These are phyloP conservation scores for Coemansia pectinata DNA, from an alignment of 192 early-diverging fungal species.

Conservation along the genomic window DNA sequence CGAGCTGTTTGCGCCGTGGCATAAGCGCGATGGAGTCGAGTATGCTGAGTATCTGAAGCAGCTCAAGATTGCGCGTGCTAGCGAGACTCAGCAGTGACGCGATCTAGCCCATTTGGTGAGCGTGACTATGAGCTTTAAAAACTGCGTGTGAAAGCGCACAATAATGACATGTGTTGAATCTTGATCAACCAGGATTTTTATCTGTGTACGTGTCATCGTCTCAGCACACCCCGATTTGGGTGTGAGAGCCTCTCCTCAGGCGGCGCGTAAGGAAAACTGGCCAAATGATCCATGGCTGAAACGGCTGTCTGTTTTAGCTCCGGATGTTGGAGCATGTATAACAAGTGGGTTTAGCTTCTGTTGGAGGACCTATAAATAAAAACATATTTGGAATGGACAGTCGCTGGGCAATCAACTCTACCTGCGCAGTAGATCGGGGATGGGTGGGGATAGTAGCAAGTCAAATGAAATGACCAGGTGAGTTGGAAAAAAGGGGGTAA, in stretches of 20 bases:
- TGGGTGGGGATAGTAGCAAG: neutral
- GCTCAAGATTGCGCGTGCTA: slow-evolving; percentile 44
- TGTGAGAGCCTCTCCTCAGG: neutral
- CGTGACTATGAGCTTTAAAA: neutral
- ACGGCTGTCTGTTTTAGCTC: neutral
- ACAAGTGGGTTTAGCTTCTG: neutral
- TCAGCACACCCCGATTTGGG: neutral
- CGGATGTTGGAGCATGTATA: neutral
- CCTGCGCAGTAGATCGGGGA: neutral
- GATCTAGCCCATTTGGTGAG: neutral
- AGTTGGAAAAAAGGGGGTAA: neutral
- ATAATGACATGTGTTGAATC: neutral
- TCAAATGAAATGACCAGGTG: neutral
- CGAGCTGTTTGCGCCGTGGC: slow-evolving; percentile 48
- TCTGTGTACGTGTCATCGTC: neutral
- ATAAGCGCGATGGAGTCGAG: slow-evolving; percentile 34
- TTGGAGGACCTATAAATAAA: neutral
- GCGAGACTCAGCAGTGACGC: slow-evolving; percentile 14
- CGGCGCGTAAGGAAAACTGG: neutral
- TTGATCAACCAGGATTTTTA: neutral
- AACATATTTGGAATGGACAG: neutral
- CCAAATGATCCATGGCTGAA: no score
- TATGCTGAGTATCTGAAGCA: slow-evolving; percentile 45
- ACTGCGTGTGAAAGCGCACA: neutral
- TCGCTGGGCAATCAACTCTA: neutral